Conservation (phyloP, 768 basidiomycete species). For the Cystofilobasidium bisporidii region DNA sequence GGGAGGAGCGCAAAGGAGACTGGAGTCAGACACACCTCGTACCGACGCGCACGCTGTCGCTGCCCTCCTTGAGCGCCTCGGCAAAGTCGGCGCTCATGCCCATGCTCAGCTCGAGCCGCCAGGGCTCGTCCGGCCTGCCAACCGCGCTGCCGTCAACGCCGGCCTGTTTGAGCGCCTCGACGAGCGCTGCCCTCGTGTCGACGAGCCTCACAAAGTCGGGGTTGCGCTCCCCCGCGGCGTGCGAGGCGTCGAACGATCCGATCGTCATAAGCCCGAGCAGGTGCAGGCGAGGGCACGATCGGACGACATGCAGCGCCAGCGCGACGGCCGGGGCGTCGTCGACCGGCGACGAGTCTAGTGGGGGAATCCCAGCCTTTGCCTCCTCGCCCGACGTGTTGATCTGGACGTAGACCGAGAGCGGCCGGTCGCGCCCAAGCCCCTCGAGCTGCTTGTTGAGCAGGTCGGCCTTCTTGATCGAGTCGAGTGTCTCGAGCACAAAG, state of each 20-base stretch:
- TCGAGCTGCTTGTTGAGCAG: slow-evolving; percentile 63
- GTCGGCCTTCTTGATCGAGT: slow-evolving; percentile 68
- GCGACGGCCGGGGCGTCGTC: slow-evolving; percentile 47
- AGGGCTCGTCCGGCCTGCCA: slow-evolving; percentile 49
- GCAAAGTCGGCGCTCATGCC: slow-evolving; percentile 96
- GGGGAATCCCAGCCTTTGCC: slow-evolving; percentile 72
- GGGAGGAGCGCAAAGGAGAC: too few relatives aligned
- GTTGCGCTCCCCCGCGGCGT: slow-evolving; percentile 48
- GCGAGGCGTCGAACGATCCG: slow-evolving; percentile 66
- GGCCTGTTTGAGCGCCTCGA: slow-evolving; percentile 42
- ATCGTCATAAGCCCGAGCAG: slow-evolving; percentile 95
- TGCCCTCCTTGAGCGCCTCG: slow-evolving; percentile 69
- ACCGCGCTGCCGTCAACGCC: slow-evolving; percentile 30
- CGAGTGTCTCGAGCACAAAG: slow-evolving; percentile 73
- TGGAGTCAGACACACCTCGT: slow-evolving; percentile 53
- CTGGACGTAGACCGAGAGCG: slow-evolving; percentile 77
- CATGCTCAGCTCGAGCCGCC: slow-evolving; percentile 53
- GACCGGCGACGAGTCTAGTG: slow-evolving; percentile 41
- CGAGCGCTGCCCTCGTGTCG: slow-evolving; percentile 54
- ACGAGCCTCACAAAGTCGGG: slow-evolving; percentile 67
- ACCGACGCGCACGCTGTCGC: slow-evolving; percentile 81
- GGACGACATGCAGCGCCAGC: slow-evolving; percentile 62
- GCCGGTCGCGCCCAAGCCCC: slow-evolving; percentile 33
- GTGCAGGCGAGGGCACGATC: slow-evolving; percentile 60
- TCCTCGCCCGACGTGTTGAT: slow-evolving; percentile 93